These are phyloP conservation scores for Ramularia endophylla DNA, from an alignment of 2,329 filamentous ascomycete species.

Conservation along the genomic window DNA sequence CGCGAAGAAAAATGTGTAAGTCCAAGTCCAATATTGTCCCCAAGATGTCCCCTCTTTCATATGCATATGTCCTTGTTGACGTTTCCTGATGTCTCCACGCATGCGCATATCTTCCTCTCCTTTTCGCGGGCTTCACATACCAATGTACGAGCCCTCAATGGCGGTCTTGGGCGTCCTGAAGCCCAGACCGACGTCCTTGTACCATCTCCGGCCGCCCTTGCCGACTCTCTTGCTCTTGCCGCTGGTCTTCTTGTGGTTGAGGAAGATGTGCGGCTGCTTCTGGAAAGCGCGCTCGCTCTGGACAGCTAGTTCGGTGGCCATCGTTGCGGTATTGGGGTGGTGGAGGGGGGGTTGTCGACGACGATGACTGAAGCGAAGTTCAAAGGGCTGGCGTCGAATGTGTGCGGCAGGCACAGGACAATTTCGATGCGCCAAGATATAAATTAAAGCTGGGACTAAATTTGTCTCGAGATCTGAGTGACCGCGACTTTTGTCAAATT, in stretches of 20 bases:
- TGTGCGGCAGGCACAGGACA: too few relatives aligned
- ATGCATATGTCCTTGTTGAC: slow-evolving; percentile 5
- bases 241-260: slow-evolving; percentile 89
- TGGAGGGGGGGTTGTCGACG: slow-evolving; percentile 9
- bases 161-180: slow-evolving; percentile 98
- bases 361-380: too few relatives aligned
- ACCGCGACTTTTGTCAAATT: too few relatives aligned
- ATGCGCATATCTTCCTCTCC: slow-evolving; percentile 2
- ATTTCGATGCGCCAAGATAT: too few relatives aligned
- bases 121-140: slow-evolving; percentile 52
- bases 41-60: slow-evolving; percentile 3
- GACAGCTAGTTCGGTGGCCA: slow-evolving; percentile 98
- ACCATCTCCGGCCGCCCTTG: slow-evolving; percentile 94
- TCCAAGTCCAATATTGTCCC: slow-evolving; percentile 5
- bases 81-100: not conserved
- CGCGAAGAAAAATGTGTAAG: slow-evolving; percentile 12
- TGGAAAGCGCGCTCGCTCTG: slow-evolving; percentile 99
- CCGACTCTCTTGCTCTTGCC: slow-evolving; percentile 76
- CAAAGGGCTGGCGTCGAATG: too few relatives aligned
- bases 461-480: too few relatives aligned
- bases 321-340: slow-evolving; percentile 49
- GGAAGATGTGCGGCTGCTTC: slow-evolving; percentile 99
- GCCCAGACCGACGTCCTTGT: slow-evolving; percentile 99
- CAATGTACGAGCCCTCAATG: slow-evolving; percentile 99
- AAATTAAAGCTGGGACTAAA: too few relatives aligned